Percentiles rank a stretch among this genome's conserved stretches.
These are phyloP conservation scores for Selenicereus undatus DNA, from an alignment of 148 eudicot genomes.

Conservation along the genomic window DNA sequence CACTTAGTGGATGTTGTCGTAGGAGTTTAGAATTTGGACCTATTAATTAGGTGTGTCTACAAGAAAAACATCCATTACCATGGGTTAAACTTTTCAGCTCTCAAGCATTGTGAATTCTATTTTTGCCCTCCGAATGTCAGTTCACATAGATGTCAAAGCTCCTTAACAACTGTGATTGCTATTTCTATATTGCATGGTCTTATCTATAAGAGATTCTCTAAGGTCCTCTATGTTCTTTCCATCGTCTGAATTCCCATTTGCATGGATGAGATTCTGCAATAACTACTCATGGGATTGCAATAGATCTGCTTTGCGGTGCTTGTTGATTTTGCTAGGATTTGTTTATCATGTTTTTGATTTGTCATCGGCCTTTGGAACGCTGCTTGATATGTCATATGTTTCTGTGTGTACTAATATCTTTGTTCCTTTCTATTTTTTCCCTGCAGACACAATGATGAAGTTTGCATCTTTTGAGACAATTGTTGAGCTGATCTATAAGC, in stretches of 20 bases:
- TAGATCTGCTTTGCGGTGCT: neutral
- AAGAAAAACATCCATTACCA: neutral
- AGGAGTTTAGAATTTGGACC: too few relatives aligned
- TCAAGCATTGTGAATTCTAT: neutral
- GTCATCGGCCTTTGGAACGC: neutral
- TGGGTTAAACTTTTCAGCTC: neutral
- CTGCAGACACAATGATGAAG: slow-evolving; percentile 95
- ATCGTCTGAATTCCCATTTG: neutral
- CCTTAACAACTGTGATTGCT: neutral
- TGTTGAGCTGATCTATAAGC: slow-evolving; percentile 75
- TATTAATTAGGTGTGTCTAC: too few relatives aligned
- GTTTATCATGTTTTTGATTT: neutral
- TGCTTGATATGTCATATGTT: neutral
- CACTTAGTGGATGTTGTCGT: too few relatives aligned
- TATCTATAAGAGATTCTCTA: neutral
- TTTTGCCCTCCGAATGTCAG: neutral
- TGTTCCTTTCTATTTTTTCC: neutral
- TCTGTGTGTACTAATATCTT: neutral
- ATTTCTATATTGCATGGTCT: neutral
- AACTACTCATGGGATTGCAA: neutral
- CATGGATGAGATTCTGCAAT: neutral
- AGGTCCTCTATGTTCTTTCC: neutral
- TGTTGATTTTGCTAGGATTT: neutral
- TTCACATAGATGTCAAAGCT: neutral
- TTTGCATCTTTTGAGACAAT: slow-evolving; percentile 95